Conservation (phyloP, 768 basidiomycete species). For the Boletus rufocinnamomeus region DNA sequence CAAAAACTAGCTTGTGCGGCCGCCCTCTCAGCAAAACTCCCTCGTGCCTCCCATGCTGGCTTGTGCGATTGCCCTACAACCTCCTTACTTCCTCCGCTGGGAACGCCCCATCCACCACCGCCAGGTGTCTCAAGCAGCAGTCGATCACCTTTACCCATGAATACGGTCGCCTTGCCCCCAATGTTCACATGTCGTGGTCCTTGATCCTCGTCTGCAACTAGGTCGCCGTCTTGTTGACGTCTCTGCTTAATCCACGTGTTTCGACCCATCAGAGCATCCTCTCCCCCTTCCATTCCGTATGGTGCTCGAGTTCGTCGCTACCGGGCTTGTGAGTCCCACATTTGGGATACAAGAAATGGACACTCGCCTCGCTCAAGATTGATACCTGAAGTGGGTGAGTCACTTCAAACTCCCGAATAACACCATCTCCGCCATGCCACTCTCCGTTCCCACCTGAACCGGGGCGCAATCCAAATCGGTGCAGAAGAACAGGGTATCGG, state of each 20-base stretch:
- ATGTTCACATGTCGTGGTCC: slow-evolving; percentile 73
- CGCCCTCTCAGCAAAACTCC: slow-evolving; percentile 64
- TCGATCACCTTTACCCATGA: slow-evolving; percentile 86
- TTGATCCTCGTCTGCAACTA: slow-evolving; percentile 40
- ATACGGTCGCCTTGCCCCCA: slow-evolving; percentile 84
- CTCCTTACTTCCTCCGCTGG: slow-evolving; percentile 14
- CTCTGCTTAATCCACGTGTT: slow-evolving; percentile 87
- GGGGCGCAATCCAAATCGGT: slow-evolving; percentile 74
- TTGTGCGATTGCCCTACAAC: slow-evolving; percentile 33
- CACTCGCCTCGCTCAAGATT: slow-evolving; percentile 77
- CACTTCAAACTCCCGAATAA: slow-evolving; percentile 81
- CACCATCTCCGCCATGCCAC: slow-evolving; percentile 83
- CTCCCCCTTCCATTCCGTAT: slow-evolving; percentile 84
- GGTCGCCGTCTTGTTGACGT: slow-evolving; percentile 67
- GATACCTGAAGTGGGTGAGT: slow-evolving; percentile 81
- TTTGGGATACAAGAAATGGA: neutral
- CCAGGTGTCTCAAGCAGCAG: slow-evolving; percentile 87
- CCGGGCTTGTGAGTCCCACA: neutral
- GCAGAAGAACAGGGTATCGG: slow-evolving; percentile 88
- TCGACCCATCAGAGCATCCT: slow-evolving; percentile 64
- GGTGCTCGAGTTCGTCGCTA: slow-evolving; percentile 84
- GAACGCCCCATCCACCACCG: slow-evolving; percentile 80
- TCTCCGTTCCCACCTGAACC: slow-evolving; percentile 71
- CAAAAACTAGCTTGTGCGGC: slow-evolving; percentile 65
- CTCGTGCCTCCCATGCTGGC: slow-evolving; percentile 65